Evolutionary conservation across 768 basidiomycete species (phyloP), one percentile per base, ranked within the genome.

Genomic region (Fomitopsis pulvina): DNA sequence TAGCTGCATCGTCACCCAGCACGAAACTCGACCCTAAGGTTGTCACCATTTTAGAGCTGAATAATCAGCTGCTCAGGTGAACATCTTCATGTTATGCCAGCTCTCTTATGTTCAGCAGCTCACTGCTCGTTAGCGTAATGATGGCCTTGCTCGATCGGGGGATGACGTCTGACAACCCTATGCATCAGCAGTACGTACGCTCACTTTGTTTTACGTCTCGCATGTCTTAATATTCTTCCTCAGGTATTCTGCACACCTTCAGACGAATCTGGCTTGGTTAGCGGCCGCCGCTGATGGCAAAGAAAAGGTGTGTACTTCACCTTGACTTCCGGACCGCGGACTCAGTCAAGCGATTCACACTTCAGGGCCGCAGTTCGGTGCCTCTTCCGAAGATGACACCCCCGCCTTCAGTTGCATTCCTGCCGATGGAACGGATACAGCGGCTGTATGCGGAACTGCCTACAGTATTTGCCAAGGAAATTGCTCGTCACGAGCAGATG

Each of bases 181-280:
- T 75, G 27, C 83, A 77, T 58, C 71, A 73, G 52, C 76, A 81
- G 84, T 87, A 53, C 57, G 82, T 75, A 57, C 21, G 38, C n/a
- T 46, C 12, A 42, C 51, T 50, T 54, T 56, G 58, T 21, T 45
- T 56, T 50, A 10, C 18, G 32, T 7, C 7, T 24, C 14, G 21
- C n/a, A 7, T 34, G 8, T 20, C 41, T 21, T 25, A 29, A 7
- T 34, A 11, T 21, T 7, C 8, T 32, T 21, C 41, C n/a, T 25
- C 56, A 88, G 87, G 60, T 88, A 79, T 65, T 65, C 76, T 2
- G 47, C 50, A 11, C 78, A 86, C 42, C 65, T 90, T 34, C 83
- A 88, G 57, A 75, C 80, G 26, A 90, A 89, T 62, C 71, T 90
- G 12, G 69, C 76, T 1, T 88, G 81, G 81, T 65, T 88, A 55